Evolutionary conservation across 73 alveolate species (phyloP).

Genomic region (Tetrahymena malaccensis): DNA sequence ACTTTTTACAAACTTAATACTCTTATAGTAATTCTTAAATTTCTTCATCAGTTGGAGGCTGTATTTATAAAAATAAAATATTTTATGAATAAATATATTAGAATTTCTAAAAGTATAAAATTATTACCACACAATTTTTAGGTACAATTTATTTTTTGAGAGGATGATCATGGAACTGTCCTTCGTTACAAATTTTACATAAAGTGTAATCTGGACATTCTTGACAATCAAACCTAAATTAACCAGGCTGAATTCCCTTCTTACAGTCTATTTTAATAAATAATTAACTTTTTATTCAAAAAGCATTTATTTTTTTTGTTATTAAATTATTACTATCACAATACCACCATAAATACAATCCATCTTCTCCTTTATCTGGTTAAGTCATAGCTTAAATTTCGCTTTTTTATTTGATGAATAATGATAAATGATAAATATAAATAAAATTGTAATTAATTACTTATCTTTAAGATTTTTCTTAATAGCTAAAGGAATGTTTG

Average conservation of each 20-base stretch:
- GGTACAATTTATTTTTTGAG: slow-evolving; percentile 83
- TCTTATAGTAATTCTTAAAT: slow-evolving; percentile 6
- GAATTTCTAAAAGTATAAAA: not conserved
- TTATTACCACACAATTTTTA: slow-evolving; percentile 53
- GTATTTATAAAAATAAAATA: not conserved
- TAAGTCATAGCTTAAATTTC: slow-evolving; percentile 12
- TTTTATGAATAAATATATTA: not conserved
- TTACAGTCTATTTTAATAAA: slow-evolving; percentile 51
- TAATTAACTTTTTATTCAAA: not conserved
- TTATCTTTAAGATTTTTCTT: slow-evolving; percentile 39
- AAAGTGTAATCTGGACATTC: slow-evolving; percentile 91
- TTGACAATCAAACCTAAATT: slow-evolving; percentile 88
- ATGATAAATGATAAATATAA: not conserved
- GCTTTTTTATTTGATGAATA: not conserved
- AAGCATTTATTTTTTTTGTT: not conserved
- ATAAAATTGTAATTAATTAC: not conserved
- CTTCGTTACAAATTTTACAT: slow-evolving; percentile 74
- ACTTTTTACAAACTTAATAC: slow-evolving; percentile 26
- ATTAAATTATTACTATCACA: slow-evolving; percentile 61
- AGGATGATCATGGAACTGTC: slow-evolving; percentile 75
- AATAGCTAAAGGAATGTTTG: slow-evolving; percentile 6
- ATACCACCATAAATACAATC: slow-evolving; percentile 83
- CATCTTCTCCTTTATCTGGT: slow-evolving; percentile 45
- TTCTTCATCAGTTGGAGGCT: slow-evolving; percentile 29
- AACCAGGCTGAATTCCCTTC: slow-evolving; percentile 82